Conservation (phyloP, 1,284 basidiomycete genomes). For the Cystobasidium slooffiae region DNA sequence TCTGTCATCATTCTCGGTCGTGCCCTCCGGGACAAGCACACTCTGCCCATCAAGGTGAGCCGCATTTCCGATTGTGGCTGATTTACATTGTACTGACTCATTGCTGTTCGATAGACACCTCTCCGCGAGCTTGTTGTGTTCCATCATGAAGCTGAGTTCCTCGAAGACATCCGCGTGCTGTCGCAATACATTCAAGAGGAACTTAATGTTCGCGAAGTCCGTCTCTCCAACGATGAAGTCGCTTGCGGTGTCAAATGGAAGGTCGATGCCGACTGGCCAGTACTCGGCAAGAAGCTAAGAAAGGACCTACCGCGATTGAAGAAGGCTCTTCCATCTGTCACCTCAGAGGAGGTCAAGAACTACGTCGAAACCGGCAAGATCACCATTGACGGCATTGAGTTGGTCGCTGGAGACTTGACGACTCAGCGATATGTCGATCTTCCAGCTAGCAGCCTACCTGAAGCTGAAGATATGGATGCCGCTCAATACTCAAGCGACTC, state of each 20-base stretch:
- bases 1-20: conserved; percentile 90
- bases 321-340: conserved; percentile 77
- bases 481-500: conserved; percentile 79
- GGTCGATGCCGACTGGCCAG: conserved; percentile 93
- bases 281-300: conserved; percentile 89
- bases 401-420: conserved; percentile 85
- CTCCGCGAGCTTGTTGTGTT: conserved; percentile 92
- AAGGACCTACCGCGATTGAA: conserved; percentile 92
- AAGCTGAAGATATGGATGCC: conserved; percentile 55
- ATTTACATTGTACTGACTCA: not conserved
- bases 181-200: conserved; percentile 91
- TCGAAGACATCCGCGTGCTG: conserved; percentile 82
- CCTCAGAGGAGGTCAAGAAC: conserved; percentile 80
- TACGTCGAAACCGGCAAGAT: conserved; percentile 80
- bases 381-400: conserved; percentile 84
- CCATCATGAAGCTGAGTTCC: conserved; percentile 83
- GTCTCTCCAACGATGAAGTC: conserved; percentile 86
- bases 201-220: conserved; percentile 88
- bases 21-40: conserved; percentile 85
- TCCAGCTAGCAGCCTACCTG: conserved; percentile 60
- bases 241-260: conserved; percentile 87
- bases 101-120: conserved; percentile 69
- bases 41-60: conserved; percentile 82
- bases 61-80: conserved; percentile 21
- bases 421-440: conserved; percentile 91